These are phyloP conservation scores for Cyberlindnera japonica DNA, from an alignment of 805 yeast species.

Conservation along the genomic window DNA sequence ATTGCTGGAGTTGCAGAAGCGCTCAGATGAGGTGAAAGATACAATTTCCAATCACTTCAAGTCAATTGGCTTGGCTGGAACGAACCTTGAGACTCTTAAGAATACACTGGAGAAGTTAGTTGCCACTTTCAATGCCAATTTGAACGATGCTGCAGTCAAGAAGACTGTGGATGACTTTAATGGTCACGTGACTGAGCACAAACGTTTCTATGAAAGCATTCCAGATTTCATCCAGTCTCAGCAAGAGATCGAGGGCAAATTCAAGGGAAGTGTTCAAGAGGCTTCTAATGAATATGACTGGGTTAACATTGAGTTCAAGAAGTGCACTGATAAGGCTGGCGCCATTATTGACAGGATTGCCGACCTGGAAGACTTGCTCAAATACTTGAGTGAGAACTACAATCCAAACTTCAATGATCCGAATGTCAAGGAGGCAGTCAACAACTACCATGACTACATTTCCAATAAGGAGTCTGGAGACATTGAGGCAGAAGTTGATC, in stretches of 20 bases:
- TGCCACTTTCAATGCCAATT: slow-evolving; percentile 69
- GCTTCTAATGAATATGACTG: slow-evolving; percentile 2
- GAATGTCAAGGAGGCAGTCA: slow-evolving; percentile 62
- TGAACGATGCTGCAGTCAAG: slow-evolving; percentile 86
- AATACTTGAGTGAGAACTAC: slow-evolving; percentile 47
- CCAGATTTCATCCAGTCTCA: slow-evolving; percentile 1
- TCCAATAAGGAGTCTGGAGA: slow-evolving; percentile 11
- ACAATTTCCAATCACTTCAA: slow-evolving; percentile 19
- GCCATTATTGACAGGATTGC: slow-evolving; percentile 21
- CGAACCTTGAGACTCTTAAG: slow-evolving; percentile 25
- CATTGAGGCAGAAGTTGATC: not conserved
- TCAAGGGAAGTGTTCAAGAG: slow-evolving; percentile 1
- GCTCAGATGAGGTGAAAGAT: slow-evolving; percentile 10
- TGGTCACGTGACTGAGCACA: slow-evolving; percentile 10
- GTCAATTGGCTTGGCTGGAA: slow-evolving; percentile 21
- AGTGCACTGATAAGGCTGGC: slow-evolving; percentile 13
- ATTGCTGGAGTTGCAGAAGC: slow-evolving; percentile 3
- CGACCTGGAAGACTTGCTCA: slow-evolving; percentile 42
- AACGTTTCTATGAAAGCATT: slow-evolving; percentile 3
- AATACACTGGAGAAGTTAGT: slow-evolving; percentile 45
- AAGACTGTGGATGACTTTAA: slow-evolving; percentile 51
- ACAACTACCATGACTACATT: slow-evolving; percentile 45
- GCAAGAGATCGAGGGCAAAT: not conserved
- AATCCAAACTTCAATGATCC: slow-evolving; percentile 77
- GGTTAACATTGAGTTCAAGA: slow-evolving; percentile 7